Conservation (phyloP, 106 monocot genomes). For the Allium cepa region DNA sequence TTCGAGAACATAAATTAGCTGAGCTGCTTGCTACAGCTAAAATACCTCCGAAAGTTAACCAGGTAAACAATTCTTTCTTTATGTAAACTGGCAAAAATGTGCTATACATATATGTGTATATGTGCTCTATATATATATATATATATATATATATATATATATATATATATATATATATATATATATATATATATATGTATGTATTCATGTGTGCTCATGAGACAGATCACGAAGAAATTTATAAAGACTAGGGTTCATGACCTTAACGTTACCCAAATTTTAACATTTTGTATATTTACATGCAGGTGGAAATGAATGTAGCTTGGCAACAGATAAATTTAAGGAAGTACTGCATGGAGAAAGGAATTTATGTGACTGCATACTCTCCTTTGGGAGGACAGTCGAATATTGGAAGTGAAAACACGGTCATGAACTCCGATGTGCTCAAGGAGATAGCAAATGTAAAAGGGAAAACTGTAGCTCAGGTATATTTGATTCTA, state of each 20-base stretch:
- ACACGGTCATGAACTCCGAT: constrained; percentile 12
- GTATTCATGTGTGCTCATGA: background rate
- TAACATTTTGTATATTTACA: background rate
- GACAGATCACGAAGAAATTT: no score
- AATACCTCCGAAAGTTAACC: constrained; percentile 30
- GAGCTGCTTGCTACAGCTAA: constrained; percentile 17
- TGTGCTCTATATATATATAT: no score
- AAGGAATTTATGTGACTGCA: constrained; percentile 38
- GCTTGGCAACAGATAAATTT: constrained; percentile 44
- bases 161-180: constrained; percentile 1
- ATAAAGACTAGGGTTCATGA: no score
- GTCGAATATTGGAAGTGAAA: no score
- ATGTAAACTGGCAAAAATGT: background rate
- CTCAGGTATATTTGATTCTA: constrained; percentile 20
- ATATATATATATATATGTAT: background rate
- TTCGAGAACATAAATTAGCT: constrained; percentile 21
- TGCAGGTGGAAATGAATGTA: constrained; percentile 46
- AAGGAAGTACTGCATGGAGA: constrained; percentile 23
- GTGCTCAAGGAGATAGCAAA: constrained; percentile 34
- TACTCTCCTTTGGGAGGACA: constrained; percentile 42
- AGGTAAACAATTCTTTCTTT: constrained; percentile 13
- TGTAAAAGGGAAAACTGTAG: constrained; percentile 26
- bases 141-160: background rate
- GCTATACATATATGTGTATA: no score
- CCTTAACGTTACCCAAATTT: no score